Evolutionary conservation across 2,329 filamentous ascomycete species (phyloP), one percentile per base, ranked within the genome.

Genomic region (Paramyrothecium roridum): DNA sequence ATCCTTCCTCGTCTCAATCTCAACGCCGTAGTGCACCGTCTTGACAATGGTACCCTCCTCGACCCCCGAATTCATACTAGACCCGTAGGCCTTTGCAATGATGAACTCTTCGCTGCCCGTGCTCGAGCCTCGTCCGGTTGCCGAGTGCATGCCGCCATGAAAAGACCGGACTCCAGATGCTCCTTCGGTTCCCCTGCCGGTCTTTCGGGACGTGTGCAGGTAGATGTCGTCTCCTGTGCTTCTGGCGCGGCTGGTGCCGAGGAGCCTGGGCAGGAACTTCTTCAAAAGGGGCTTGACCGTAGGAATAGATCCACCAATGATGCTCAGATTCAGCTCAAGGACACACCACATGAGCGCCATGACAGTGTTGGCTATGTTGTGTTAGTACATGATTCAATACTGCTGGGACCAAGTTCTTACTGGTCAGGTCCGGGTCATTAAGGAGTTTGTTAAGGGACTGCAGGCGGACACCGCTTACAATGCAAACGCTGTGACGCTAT

Each of bases 271-370:
- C 21, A 58, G 45, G 3, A 49, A 33, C 10, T 56, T 57, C 10
- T 52, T 30, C 2, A 58, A 50, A 26, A 58, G 56, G 2, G 56
- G 56, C 6, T 58, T 58, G n/a, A 57, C 40, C 1, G 56, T 57
- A 17, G 56, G 54, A 40, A 58, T 48, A 1, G 54, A 58, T 7
- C 56, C 56, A 40, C 54, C 56, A 23, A 58, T 53, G 23, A 58
- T 58, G 34, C 56, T 58, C 2, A 58, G 26, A 30, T 58, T 58
- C n/a, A 58, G 23, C 33, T 58, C 56, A n/a, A 58, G 48, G n/a
- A 57, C 40, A 37, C 54, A 58, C 54, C 56, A 58, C 54, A 54
- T 57, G 7, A 58, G 19, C 13, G 56, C 56, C 26, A 54, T 49
- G 22, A 58, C 56, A 1, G 56, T 58, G 16, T 58, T 58, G n/a